Percentiles rank a stretch among this genome's conserved stretches.
These are phyloP conservation scores for Biscogniauxia sp. DNA, from an alignment of 2,329 filamentous ascomycete genomes.

Conservation along the genomic window DNA sequence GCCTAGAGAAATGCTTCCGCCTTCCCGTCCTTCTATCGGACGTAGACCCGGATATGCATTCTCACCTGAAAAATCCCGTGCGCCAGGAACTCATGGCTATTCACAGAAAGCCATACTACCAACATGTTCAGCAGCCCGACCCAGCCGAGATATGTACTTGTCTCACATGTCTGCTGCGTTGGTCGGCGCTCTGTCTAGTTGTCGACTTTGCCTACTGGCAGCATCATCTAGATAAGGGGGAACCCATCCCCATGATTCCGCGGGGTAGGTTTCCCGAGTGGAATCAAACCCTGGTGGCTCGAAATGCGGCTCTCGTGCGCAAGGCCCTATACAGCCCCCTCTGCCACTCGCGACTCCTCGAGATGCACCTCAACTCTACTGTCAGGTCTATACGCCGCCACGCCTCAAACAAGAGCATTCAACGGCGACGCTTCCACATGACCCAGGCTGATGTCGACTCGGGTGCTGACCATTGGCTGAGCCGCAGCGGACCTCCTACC, in stretches of 20 bases:
- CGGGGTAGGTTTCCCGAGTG: slow-evolving; percentile 47
- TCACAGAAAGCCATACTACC: slow-evolving; percentile 47
- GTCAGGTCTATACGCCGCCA: slow-evolving; percentile 45
- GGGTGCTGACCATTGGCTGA: slow-evolving; percentile 50
- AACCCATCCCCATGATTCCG: slow-evolving; percentile 51
- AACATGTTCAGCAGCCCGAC: slow-evolving; percentile 49
- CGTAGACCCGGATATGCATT: slow-evolving; percentile 23
- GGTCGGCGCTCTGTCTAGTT: slow-evolving; percentile 53
- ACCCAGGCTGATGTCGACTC: slow-evolving; percentile 41
- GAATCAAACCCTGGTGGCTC: slow-evolving; percentile 45
- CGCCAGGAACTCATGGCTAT: slow-evolving; percentile 44
- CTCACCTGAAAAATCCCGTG: slow-evolving; percentile 31
- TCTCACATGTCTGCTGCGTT: slow-evolving; percentile 53
- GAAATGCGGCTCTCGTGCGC: slow-evolving; percentile 43
- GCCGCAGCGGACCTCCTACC: slow-evolving; percentile 48
- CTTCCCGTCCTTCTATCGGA: slow-evolving; percentile 45
- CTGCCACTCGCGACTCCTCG: slow-evolving; percentile 48
- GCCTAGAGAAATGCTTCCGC: slow-evolving; percentile 50
- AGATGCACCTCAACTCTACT: slow-evolving; percentile 47
- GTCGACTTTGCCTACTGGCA: slow-evolving; percentile 60
- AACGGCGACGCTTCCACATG: slow-evolving; percentile 44
- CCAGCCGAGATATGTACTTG: slow-evolving; percentile 52
- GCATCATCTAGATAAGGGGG: slow-evolving; percentile 45
- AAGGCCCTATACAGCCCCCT: slow-evolving; percentile 47
- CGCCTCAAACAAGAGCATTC: slow-evolving; percentile 47